Evolutionary conservation across 2,329 filamentous ascomycete species (phyloP).

Genomic region (Knufia fluminis): DNA sequence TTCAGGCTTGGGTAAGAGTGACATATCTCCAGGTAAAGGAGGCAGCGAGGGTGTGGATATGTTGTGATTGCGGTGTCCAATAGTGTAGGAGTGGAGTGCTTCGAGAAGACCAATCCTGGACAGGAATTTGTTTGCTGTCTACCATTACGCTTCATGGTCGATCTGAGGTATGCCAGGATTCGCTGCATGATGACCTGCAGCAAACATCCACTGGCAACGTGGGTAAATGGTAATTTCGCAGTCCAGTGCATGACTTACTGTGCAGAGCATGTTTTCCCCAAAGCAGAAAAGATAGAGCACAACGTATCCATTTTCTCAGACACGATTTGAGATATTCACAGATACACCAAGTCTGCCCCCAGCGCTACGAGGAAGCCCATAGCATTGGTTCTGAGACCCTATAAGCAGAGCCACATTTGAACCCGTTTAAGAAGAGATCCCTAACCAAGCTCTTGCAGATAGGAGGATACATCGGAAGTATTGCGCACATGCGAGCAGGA

Average conservation of each 20-base stretch:
- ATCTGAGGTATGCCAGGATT: conserved; percentile 3
- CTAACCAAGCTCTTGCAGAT: not conserved
- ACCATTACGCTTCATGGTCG: not conserved
- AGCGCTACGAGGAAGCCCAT: too few relatives aligned
- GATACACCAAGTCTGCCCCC: too few relatives aligned
- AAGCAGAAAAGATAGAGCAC: not conserved
- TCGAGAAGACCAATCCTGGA: conserved; percentile 2
- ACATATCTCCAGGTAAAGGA: conserved; percentile 1
- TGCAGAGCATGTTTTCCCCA: not conserved
- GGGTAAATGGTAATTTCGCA: conserved; percentile 1
- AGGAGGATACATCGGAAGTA: not conserved
- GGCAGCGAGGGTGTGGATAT: not conserved
- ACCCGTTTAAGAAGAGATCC: not conserved
- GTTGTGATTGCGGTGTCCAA: conserved; percentile 7
- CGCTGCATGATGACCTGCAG: conserved; percentile 5
- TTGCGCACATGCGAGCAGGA: not conserved
- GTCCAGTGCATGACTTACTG: not conserved
- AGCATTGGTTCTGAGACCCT: not conserved
- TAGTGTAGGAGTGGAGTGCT: not conserved
- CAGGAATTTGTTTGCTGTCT: conserved; percentile 9
- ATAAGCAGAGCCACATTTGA: not conserved
- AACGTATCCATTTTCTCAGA: not conserved
- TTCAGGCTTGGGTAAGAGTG: conserved; percentile 6
- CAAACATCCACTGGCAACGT: conserved; percentile 10
- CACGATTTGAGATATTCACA: not conserved